phyloP scores from a whole-genome alignment of 2,329 filamentous ascomycete species.

The Parastagonospora avenae region DNA sequence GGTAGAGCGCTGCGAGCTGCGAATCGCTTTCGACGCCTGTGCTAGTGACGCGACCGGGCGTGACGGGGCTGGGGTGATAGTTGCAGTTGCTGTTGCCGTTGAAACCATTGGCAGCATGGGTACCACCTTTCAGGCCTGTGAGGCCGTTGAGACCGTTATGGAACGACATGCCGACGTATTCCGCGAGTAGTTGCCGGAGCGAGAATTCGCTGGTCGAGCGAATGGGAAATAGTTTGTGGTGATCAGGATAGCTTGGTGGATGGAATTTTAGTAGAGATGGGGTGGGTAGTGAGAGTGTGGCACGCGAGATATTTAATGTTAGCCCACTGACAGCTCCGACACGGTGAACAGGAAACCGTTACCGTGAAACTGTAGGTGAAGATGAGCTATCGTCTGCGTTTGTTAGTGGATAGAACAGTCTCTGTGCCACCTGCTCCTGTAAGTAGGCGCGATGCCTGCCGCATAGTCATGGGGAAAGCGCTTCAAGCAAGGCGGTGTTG shows the following conservation, averaged over 20 bases:
- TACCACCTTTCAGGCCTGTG: background rate
- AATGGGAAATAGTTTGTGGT: background rate
- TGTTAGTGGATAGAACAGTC: constrained; percentile 11
- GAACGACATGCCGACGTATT: too few species aligned
- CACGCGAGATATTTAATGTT: too few species aligned
- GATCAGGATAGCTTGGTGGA: background rate
- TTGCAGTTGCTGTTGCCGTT: background rate
- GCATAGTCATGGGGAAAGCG: constrained; percentile 7
- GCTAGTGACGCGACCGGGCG: background rate
- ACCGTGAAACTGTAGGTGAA: constrained; percentile 14
- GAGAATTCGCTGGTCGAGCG: too few species aligned
- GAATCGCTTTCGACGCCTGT: background rate
- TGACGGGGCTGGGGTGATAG: background rate
- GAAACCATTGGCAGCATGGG: background rate
- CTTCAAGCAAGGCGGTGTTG: constrained; percentile 16
- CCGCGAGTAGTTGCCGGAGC: too few species aligned
- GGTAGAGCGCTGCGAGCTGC: constrained; percentile 25
- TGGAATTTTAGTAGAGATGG: background rate
- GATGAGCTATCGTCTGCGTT: constrained; percentile 9
- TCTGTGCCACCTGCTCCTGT: constrained; percentile 15
- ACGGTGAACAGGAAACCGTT: background rate
- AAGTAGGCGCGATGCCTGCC: constrained; percentile 15
- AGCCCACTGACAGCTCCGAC: background rate
- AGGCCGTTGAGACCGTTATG: too few species aligned
- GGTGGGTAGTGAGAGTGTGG: background rate